Percentiles rank a stretch among this genome's conserved stretches.
phyloP scores from a whole-genome alignment of 192 early-diverging fungal species.

The Spizellomyces sp. region DNA sequence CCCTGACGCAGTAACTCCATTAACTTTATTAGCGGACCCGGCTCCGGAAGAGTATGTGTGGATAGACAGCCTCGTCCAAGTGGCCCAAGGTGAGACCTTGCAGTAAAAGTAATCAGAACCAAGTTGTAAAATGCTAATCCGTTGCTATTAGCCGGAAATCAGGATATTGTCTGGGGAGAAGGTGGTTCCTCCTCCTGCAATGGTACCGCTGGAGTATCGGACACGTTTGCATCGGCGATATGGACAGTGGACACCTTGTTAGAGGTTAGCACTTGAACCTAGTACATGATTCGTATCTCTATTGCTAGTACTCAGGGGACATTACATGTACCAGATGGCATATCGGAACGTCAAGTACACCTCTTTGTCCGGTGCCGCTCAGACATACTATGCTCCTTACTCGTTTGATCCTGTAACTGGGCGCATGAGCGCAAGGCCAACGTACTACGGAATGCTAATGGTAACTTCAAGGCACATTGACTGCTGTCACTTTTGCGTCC shows the following conservation, averaged over 20 bases:
- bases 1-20: constrained; percentile 25
- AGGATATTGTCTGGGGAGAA: constrained; percentile 30
- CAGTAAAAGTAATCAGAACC: no score
- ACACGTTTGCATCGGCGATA: constrained; percentile 16
- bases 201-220: constrained; percentile 17
- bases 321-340: constrained; percentile 13
- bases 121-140: no score
- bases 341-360: constrained; percentile 14
- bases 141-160: constrained; percentile 9
- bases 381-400: constrained; percentile 27
- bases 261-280: constrained; percentile 4
- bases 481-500: not conserved
- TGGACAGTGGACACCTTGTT: constrained; percentile 32
- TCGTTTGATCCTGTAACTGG: not conserved
- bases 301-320: not conserved
- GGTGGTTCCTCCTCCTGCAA: constrained; percentile 23
- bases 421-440: constrained; percentile 4
- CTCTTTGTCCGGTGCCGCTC: constrained; percentile 21
- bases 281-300: not conserved
- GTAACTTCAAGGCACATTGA: not conserved
- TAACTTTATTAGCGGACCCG: constrained; percentile 19
- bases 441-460: constrained; percentile 27
- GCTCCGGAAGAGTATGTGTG: constrained; percentile 19
- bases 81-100: no score
- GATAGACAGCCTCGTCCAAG: not conserved